These are phyloP conservation scores for Alternaria infectoria DNA, from an alignment of 2,329 filamentous ascomycete species.

Conservation along the genomic window DNA sequence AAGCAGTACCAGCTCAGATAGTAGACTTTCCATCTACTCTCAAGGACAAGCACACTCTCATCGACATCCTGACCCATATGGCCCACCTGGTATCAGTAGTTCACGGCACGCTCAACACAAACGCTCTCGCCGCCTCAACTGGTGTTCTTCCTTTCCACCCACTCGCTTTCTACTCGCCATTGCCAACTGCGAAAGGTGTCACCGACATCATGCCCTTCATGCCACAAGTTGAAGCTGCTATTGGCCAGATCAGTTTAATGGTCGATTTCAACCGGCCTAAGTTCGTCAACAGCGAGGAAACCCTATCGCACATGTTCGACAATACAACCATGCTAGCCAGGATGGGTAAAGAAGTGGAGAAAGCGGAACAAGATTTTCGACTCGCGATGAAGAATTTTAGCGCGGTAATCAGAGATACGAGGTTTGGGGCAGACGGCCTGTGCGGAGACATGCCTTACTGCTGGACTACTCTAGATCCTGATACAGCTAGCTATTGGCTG, in stretches of 20 bases:
- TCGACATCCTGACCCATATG: constrained; percentile 4
- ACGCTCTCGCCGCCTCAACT: background rate
- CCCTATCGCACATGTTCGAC: constrained; percentile 1
- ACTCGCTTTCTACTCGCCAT: constrained; percentile 3
- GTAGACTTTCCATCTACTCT: background rate
- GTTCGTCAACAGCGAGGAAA: background rate
- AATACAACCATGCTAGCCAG: background rate
- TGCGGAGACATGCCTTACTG: constrained; percentile 2
- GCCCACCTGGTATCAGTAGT: constrained; percentile 3
- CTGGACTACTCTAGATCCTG: background rate
- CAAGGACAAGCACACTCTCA: background rate
- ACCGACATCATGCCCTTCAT: background rate
- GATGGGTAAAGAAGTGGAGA: background rate
- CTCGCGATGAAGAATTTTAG: background rate
- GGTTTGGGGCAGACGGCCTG: background rate
- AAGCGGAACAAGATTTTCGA: background rate
- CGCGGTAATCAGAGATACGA: background rate
- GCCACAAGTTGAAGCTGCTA: constrained; percentile 1
- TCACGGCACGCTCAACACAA: constrained; percentile 2
- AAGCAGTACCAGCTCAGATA: background rate
- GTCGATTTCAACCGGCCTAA: background rate
- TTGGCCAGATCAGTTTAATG: background rate
- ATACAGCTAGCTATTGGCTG: background rate
- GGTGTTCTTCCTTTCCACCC: constrained; percentile 7
- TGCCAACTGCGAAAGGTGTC: background rate